Base-by-base conservation (phyloP, 2,329 filamentous ascomycete genomes). In the Fusarium neocosmosporiellum region DNA sequence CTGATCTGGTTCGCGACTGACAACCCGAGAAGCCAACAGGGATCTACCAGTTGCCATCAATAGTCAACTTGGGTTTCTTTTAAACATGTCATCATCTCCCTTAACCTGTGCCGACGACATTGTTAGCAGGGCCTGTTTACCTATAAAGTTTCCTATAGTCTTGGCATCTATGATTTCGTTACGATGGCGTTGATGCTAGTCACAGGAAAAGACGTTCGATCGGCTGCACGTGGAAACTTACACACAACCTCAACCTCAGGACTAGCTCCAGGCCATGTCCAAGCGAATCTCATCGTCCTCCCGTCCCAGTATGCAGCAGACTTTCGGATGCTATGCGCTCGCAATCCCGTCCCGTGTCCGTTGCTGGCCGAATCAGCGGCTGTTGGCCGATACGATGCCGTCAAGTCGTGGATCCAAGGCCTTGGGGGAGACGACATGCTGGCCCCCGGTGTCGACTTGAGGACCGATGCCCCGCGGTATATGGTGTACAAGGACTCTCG, bases 301-400 rank as follows among this genome's bases (percentile, higher is more conserved):
- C 89, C 89, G 0, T 86, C 85, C 2, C 79, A 81, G 34, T 88
- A 90, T 77, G 89, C 90, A 14, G 59, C 81, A 20, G 88, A 91
- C 77, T 92, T 91, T 78, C 84, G 86, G 14, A 78, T 85, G 20
- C 86, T 92, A 27, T 92, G 90, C 78, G 82, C 83, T 2, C 85
- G 89, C 57, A 92, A 92, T 71, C 88, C 90, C 3, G 89, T 91
- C 0, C 86, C 90, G 0, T 92, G 90, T 73, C 90, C 90, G 1
- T 81, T 92, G 0, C 82, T 92, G 11, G 89, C 86, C 14, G 86
- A 88, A 75, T 89, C 86, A 4, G 79, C 80, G 0, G 48, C 70
- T 0, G 79, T 82, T 0, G 89, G 89, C 5, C 75, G 81, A 43
- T 86, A 80, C 68, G 75, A 79, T 54, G 68, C 77, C 4, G 75